Percentiles rank a stretch among this genome's conserved stretches.
Evolutionary conservation across 2,329 filamentous ascomycete genomes (phyloP).

Genomic region (Fusarium sp.): DNA sequence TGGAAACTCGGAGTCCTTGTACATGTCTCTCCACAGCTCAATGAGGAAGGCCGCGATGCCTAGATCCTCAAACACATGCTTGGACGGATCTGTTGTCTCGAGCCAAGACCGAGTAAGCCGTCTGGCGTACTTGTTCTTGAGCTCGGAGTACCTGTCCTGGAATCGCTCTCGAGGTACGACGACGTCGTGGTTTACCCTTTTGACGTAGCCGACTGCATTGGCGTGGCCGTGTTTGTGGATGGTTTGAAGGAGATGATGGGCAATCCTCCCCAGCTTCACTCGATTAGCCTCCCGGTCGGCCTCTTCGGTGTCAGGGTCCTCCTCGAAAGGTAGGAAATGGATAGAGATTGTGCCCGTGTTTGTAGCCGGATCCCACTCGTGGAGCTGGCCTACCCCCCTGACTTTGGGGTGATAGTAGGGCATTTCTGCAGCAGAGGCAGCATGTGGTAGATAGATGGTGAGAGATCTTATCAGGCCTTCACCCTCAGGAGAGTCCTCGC

Average conservation of each 20-base stretch:
- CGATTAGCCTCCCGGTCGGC: conserved; percentile 29
- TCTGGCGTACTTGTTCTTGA: conserved; percentile 85
- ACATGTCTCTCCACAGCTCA: conserved; percentile 91
- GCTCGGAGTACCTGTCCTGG: conserved; percentile 82
- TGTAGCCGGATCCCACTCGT: conserved; percentile 67
- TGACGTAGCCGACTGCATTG: conserved; percentile 74
- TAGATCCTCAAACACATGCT: conserved; percentile 96
- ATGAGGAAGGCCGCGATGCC: conserved; percentile 92
- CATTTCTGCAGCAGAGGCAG: conserved; percentile 68
- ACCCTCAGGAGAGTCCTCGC: conserved; percentile 24
- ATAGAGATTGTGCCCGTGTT: conserved; percentile 66
- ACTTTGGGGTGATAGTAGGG: conserved; percentile 92
- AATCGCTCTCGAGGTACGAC: conserved; percentile 81
- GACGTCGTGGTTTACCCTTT: conserved; percentile 85
- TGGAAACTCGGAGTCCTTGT: conserved; percentile 71
- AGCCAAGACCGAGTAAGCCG: conserved; percentile 80
- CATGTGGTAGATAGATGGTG: conserved; percentile 84
- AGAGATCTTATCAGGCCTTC: conserved; percentile 46
- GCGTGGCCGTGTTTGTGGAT: conserved; percentile 81
- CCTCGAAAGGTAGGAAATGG: conserved; percentile 67
- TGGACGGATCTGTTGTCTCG: conserved; percentile 86
- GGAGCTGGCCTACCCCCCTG: conserved; percentile 78
- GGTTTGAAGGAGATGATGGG: conserved; percentile 74
- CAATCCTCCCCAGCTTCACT: conserved; percentile 72
- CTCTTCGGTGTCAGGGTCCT: conserved; percentile 28